A percentile compares a stretch with the other conserved stretches of the same genome.
Conservation (phyloP, 305 asterid species). For the Galium porrigens region DNA sequence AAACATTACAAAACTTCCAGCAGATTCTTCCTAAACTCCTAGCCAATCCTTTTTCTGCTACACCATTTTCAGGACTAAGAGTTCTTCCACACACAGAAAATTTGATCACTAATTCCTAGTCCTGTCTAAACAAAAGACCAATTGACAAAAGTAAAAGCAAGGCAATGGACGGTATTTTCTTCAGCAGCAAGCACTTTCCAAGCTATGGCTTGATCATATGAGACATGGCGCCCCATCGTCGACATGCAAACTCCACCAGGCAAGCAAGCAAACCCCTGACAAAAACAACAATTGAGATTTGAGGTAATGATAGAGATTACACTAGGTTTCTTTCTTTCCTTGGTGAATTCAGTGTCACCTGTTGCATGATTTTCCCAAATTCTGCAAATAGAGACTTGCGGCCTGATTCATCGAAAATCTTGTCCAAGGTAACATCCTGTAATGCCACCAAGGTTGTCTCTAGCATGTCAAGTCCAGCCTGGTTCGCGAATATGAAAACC, state of each 20-base stretch:
- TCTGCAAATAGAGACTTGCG: conserved; percentile 52
- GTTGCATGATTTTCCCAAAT: conserved; percentile 67
- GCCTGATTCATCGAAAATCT: conserved; percentile 63
- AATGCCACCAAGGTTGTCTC: conserved; percentile 76
- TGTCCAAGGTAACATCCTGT: conserved; percentile 67
- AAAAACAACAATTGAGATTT: neutral
- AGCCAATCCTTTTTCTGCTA: neutral
- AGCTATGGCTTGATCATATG: conserved; percentile 68
- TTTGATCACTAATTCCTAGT: neutral
- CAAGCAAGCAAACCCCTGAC: conserved; percentile 56
- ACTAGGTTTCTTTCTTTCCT: neutral
- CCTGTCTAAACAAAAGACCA: conserved; percentile 63
- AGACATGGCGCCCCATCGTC: conserved; percentile 78
- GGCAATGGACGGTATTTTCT: conserved; percentile 51
- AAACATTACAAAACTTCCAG: conserved; percentile 26
- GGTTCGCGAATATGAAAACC: conserved; percentile 66
- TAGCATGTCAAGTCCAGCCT: conserved; percentile 79
- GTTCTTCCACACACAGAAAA: neutral
- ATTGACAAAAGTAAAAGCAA: conserved; percentile 70
- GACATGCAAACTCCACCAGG: conserved; percentile 83
- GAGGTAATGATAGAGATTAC: neutral
- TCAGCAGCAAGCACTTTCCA: conserved; percentile 82
- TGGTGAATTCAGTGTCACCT: conserved; percentile 26
- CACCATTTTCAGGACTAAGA: conserved; percentile 8
- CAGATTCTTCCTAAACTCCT: conserved; percentile 13